phyloP scores from a whole-genome alignment of 2,329 filamentous ascomycete species.

The Celoporthe dispersa region DNA sequence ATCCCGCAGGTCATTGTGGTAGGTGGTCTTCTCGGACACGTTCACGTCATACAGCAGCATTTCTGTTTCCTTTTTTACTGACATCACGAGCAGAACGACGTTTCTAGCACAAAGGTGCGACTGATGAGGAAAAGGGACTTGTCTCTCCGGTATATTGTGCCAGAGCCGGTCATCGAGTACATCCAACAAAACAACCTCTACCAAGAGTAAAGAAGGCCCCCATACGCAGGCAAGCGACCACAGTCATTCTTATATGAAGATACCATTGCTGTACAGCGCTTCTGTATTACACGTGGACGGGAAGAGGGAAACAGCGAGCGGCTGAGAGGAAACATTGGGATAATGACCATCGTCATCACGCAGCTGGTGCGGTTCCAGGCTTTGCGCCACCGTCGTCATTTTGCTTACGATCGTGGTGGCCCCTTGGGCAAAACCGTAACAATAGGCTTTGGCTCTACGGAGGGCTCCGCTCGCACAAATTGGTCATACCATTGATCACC shows the following conservation, averaged over 20 bases:
- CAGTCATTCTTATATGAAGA: conserved; percentile 13
- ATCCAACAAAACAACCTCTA: conserved; percentile 72
- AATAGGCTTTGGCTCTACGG: background rate
- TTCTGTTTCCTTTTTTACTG: background rate
- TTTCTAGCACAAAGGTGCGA: conserved; percentile 43
- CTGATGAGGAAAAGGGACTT: conserved; percentile 68
- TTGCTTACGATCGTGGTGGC: background rate
- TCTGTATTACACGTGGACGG: background rate
- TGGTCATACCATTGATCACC: background rate
- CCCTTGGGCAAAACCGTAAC: background rate
- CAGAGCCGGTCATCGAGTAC: conserved; percentile 75
- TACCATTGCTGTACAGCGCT: conserved; percentile 17
- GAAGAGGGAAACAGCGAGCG: background rate
- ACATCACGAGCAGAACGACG: conserved; percentile 64
- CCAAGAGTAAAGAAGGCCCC: conserved; percentile 45
- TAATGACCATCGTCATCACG: background rate
- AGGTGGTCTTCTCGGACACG: conserved; percentile 66
- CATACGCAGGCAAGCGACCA: background rate
- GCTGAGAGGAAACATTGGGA: background rate
- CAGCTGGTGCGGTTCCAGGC: background rate
- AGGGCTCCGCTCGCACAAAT: background rate
- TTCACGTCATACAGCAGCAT: background rate
- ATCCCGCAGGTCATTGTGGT: conserved; percentile 85
- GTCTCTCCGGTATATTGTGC: conserved; percentile 79
- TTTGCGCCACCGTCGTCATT: conserved; percentile 9